Base-by-base conservation (phyloP, 306 rosid genomes). In the Rubus parviflorus region DNA sequence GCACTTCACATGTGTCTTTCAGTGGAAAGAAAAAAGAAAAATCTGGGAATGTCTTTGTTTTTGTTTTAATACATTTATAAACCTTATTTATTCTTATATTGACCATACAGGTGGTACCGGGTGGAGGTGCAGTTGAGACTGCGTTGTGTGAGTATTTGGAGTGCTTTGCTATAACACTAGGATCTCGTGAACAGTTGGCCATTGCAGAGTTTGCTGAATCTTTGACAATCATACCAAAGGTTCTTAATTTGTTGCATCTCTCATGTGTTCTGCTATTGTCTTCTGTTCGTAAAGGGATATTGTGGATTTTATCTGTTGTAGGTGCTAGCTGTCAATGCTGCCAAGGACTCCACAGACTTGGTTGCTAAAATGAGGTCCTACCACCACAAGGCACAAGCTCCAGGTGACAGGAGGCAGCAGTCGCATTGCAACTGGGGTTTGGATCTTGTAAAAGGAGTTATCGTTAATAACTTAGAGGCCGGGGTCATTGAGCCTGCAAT, bases 401-500 rank as follows among this genome's bases (percentile, higher is more conserved):
- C 48, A 0, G 70, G 70, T 16, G 70, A 65, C 25, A 65, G 15
- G 89, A 87, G 76, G 93, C 97, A 63, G 11, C 68, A 65, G 20
- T 38, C 70, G 0, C 70, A 65, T 73, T 82, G 79, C 87, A 95
- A 97, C 88, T 89, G 88, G 99, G 99, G 99, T 51, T 78, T 95
- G 81, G 99, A 95, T 83, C 96, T 95, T 46, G 25, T 69, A n/a
- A 86, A 95, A 65, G 99, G 99, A 73, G 68, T 82, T 17, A 58
- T 92, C 23, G 88, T 97, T 13, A 90, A 95, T 86, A 95, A 95
- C 91, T 85, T 95, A 77, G 97, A 95, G 65, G 97, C 99, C n/a
- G 99, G 99, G 81, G 99, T 95, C 81, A 92, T 95, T 75, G 99
- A 95, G 80, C 99, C 99, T 22, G 97, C 97, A 72, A 95, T 95